Percentiles rank a stretch among this genome's conserved stretches.
Conservation (phyloP, 495 filamentous ascomycete species). For the Aspergillus nanangensis region DNA sequence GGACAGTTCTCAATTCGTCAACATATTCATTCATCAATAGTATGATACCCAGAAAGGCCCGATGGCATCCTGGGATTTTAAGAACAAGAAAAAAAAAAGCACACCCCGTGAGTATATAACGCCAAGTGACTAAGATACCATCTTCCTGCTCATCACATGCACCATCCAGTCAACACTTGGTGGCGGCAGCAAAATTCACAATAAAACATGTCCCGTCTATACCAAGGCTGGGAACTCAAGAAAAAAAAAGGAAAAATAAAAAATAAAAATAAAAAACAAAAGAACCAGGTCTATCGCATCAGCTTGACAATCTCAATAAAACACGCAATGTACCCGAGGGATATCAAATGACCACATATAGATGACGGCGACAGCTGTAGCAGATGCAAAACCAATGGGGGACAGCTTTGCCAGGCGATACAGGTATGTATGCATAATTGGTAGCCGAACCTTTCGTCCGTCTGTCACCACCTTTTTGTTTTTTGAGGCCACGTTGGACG, state of each 20-base stretch:
- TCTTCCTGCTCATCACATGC: background rate
- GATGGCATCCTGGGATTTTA: background rate
- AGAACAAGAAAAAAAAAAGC: background rate
- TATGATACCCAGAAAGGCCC: background rate
- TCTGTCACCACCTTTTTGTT: background rate
- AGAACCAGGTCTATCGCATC: slow-evolving; percentile 8
- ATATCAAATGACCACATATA: slow-evolving; percentile 2
- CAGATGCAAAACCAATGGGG: slow-evolving; percentile 13
- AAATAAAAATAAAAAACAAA: slow-evolving; percentile 5
- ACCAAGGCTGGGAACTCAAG: slow-evolving; percentile 2
- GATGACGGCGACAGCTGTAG: slow-evolving; percentile 3
- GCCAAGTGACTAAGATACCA: slow-evolving; percentile 4
- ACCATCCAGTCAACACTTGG: too few relatives aligned
- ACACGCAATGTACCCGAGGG: slow-evolving; percentile 9
- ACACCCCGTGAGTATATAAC: slow-evolving; percentile 8
- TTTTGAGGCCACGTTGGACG: background rate
- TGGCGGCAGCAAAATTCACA: slow-evolving; percentile 3
- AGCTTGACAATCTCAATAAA: slow-evolving; percentile 7
- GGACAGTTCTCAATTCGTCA: too few relatives aligned
- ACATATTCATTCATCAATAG: background rate
- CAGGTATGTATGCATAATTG: too few relatives aligned
- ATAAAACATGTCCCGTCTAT: slow-evolving; percentile 12
- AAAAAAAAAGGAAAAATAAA: slow-evolving; percentile 3
- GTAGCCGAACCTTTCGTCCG: background rate
- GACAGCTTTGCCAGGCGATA: too few relatives aligned